Evolutionary conservation across 768 basidiomycete genomes (phyloP).

Genomic region (Cystobasidiopsis lactophilus): DNA sequence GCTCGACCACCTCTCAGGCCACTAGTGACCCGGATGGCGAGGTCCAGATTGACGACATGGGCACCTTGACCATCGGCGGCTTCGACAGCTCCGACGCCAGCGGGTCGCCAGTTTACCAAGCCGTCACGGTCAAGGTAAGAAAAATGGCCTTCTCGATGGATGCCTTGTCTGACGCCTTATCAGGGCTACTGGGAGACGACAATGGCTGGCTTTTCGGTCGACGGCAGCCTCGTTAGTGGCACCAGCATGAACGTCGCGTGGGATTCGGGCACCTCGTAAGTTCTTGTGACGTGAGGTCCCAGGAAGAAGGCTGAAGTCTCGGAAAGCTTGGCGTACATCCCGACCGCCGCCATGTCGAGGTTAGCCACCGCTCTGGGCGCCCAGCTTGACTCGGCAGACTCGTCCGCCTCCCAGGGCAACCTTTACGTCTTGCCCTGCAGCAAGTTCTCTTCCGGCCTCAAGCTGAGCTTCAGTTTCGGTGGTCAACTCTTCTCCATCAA

Average conservation of each 20-base stretch:
- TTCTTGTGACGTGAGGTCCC: no score
- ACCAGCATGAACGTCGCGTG: constrained; percentile 15
- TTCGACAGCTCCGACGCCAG: constrained; percentile 15
- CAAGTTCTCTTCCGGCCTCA: constrained; percentile 8
- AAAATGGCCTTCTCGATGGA: no score
- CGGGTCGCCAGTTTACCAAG: constrained; percentile 9
- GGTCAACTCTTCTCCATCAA: constrained; percentile 30
- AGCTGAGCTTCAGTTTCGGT: constrained; percentile 33
- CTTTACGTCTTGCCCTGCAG: constrained; percentile 22
- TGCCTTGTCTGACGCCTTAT: no score
- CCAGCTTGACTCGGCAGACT: constrained; percentile 6
- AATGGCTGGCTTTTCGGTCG: constrained; percentile 5
- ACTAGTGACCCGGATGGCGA: constrained; percentile 11
- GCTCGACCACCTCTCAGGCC: constrained; percentile 10
- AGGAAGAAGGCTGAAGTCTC: no score
- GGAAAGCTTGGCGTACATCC: constrained; percentile 13
- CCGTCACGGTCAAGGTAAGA: constrained; percentile 6
- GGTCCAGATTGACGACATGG: neutral
- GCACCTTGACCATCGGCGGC: constrained; percentile 24
- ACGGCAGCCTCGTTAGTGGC: constrained; percentile 3
- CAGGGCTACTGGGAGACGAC: constrained; percentile 12
- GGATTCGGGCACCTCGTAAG: constrained; percentile 18
- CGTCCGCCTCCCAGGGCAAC: no score
- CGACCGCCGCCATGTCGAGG: constrained; percentile 1
- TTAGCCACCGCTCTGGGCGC: constrained; percentile 1